A percentile compares a stretch with the other conserved stretches of the same genome.
These are phyloP conservation scores for Aureobasidium mangrovei DNA, from an alignment of 2,329 filamentous ascomycete species.

Conservation along the genomic window DNA sequence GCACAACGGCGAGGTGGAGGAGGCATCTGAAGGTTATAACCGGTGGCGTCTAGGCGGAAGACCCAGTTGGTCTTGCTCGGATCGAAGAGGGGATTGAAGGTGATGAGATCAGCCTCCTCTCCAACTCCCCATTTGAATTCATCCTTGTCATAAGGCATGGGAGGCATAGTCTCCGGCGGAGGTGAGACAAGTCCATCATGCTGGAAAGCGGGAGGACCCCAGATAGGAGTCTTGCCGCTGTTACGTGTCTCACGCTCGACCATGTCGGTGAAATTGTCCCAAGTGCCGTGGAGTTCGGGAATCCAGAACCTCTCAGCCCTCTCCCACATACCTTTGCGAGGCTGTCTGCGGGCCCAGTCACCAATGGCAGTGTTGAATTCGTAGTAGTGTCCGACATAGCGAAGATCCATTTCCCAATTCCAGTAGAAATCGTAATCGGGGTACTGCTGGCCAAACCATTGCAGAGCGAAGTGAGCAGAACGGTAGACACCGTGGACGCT, in stretches of 20 bases:
- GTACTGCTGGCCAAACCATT: slow-evolving; percentile 44
- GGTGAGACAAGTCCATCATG: slow-evolving; percentile 44
- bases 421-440: slow-evolving; percentile 51
- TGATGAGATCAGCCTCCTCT: slow-evolving; percentile 66
- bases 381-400: slow-evolving; percentile 74
- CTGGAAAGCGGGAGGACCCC: slow-evolving; percentile 49
- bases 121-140: slow-evolving; percentile 68
- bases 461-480: slow-evolving; percentile 41
- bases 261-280: slow-evolving; percentile 56
- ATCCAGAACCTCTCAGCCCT: slow-evolving; percentile 66
- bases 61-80: slow-evolving; percentile 65
- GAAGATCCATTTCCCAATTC: slow-evolving; percentile 87
- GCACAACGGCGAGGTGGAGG: slow-evolving; percentile 63
- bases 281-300: slow-evolving; percentile 57
- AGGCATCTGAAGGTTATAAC: slow-evolving; percentile 47
- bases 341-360: slow-evolving; percentile 57
- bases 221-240: slow-evolving; percentile 47
- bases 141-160: slow-evolving; percentile 50
- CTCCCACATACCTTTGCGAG: slow-evolving; percentile 65
- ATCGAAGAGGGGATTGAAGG: slow-evolving; percentile 72
- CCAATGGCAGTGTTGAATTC: slow-evolving; percentile 62
- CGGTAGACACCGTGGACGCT: slow-evolving; percentile 89
- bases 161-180: slow-evolving; percentile 56
- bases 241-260: slow-evolving; percentile 52
- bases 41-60: slow-evolving; percentile 58